Evolutionary conservation across 345 rosid species (phyloP), one percentile per base, ranked within the genome.

Genomic region (Populus euphratica): DNA sequence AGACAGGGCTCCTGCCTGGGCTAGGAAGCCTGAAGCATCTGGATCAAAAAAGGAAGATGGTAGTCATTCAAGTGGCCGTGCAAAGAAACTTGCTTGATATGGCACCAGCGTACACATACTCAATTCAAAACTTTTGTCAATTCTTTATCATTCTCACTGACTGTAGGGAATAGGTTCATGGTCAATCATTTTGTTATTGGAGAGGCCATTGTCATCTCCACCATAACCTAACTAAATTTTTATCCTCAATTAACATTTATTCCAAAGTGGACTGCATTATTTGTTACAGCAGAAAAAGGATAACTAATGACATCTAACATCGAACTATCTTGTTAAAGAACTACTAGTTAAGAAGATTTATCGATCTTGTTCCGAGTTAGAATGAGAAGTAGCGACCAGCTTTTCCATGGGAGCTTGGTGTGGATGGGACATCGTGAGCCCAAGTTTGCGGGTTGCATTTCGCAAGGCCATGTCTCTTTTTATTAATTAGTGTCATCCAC

Each of bases 1-100:
- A 11, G 99, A 96, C 65, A 85, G 96, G 75, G 99, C 98, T 64
- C 97, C 98, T n/a, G 93, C 96, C 69, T 96, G 99, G 99, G 99
- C 99, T 2, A 87, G 91, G 85, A 95, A 93, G 86, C 99, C 96
- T 0, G 98, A 93, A 85, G 90, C 91, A 73, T 82, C 95, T 1
- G 98, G 97, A 72, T 89, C 95, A 2, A 93, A 91, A 67, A 93
- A 88, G 81, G 98, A 96, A 64, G 98, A 93, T 2, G 91, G 87
- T 21, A 84, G 87, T 79, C 94, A 96, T 77, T 84, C 94, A 41
- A 87, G 83, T 73, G 97, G 99, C 68, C 94, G 98, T 41, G 96
- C 99, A 4, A 96, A 92, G 91, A 96, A 96, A 85, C 92, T 96
- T 78, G 99, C 99, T 64, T 95, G 85, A 85, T 62, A 70, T 59